Evolutionary conservation across 192 early-diverging fungal species (phyloP), one percentile per base, ranked within the genome.

Genomic region (Coemansia sp.): DNA sequence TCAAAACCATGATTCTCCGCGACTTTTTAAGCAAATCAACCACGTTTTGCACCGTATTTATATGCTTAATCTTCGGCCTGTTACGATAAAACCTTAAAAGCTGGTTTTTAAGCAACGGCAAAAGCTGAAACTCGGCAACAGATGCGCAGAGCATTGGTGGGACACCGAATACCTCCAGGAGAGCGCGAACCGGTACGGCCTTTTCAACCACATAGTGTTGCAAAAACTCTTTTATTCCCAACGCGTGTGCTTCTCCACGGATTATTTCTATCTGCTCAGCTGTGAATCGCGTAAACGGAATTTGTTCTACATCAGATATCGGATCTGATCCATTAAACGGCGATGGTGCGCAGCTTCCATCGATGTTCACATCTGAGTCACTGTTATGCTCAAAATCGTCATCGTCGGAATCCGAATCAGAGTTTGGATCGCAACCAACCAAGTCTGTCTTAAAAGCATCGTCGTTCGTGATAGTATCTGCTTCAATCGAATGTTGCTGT

Each of bases 1-100:
- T 95, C 56, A 98, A 80, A 14, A 98, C 89, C 88, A 98, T 86
- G 38, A 98, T 95, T 17, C 89, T 90, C 57, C 83, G 77, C 3
- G 88, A 78, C 12, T 65, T 63, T 25, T 72, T 61, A 1, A 94
- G 52, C n/a, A 92, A 65, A 2, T 83, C 71, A 0, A 89, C 80
- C 7, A 90, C 91, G 33, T 92, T 84, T 5, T 89, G 77, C 6
- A 91, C 54, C 0, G 89, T 87, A 54, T 85, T 88, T 14, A 93
- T 63, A 38, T 80, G 33, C 1, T 64, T 63, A 4, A 91, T 66
- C 62, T 83, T 80, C 8, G 71, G 68, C 16, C 90, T 77, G 29
- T 86, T 84, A 48, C 85, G 80, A 32, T 87, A 67, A 45, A 87
- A 83, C 3, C 86, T 84, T 29, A 79, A 71, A 2, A 93, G 60